These are phyloP conservation scores for Aspergillus sparsus DNA, from an alignment of 495 filamentous ascomycete species.

Conservation along the genomic window DNA sequence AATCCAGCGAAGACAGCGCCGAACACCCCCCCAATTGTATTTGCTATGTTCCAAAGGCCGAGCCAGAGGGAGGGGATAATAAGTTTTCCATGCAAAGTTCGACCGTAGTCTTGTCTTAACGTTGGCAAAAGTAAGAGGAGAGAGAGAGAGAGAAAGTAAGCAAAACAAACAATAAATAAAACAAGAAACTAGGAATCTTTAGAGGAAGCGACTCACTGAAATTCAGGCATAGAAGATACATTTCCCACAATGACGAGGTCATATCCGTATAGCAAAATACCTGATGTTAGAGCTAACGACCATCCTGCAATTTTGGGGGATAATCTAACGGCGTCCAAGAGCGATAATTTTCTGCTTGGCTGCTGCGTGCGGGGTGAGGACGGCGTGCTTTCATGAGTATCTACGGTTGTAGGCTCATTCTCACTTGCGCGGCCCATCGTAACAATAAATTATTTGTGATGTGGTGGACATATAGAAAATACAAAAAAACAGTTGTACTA, in stretches of 20 bases:
- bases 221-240: constrained; percentile 47
- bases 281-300: constrained; percentile 34
- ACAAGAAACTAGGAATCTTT: background rate
- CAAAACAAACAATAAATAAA: constrained; percentile 3
- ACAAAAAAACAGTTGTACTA: background rate
- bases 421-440: background rate
- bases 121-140: too few species aligned
- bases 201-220: constrained; percentile 31
- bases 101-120: constrained; percentile 39
- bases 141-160: too few species aligned
- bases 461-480: background rate
- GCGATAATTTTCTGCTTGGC: constrained; percentile 2
- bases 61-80: constrained; percentile 53
- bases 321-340: constrained; percentile 10
- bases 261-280: constrained; percentile 50
- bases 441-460: background rate
- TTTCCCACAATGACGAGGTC: constrained; percentile 51
- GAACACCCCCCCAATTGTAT: constrained; percentile 43
- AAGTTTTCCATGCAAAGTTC: constrained; percentile 30
- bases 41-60: constrained; percentile 44
- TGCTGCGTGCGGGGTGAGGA: constrained; percentile 2
- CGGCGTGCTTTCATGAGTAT: background rate
- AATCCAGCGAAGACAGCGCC: constrained; percentile 42
- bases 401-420: background rate
- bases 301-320: constrained; percentile 30